A percentile compares a stretch with the other conserved stretches of the same genome.
phyloP scores from a whole-genome alignment of 2,329 filamentous ascomycete species.

The Microsporum ferrugineum region DNA sequence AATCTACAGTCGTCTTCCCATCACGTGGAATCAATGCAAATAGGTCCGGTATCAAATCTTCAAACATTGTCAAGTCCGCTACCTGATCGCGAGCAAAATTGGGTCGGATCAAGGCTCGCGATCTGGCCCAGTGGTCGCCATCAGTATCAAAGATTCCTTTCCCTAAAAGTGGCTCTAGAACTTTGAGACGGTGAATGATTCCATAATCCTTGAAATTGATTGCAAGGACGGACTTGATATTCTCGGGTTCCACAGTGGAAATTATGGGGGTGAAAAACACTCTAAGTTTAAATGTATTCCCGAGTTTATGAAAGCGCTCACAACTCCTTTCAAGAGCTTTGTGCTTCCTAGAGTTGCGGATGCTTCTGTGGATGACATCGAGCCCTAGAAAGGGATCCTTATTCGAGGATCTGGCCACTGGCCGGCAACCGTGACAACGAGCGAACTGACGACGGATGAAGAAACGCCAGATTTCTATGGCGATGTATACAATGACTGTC shows the following conservation, averaged over 20 bases:
- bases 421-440: conserved; percentile 33
- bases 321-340: conserved; percentile 1
- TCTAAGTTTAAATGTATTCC: conserved; percentile 7
- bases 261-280: conserved; percentile 9
- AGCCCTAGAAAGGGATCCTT: conserved; percentile 45
- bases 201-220: conserved; percentile 42
- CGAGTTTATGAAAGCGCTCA: conserved; percentile 5
- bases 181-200: conserved; percentile 25
- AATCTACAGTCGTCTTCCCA: conserved; percentile 34
- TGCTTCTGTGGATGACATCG: conserved; percentile 33
- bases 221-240: conserved; percentile 45
- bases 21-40: not conserved
- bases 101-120: not conserved
- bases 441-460: conserved; percentile 15
- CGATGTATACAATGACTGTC: not conserved
- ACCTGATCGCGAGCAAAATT: not conserved
- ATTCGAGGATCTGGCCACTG: conserved; percentile 36
- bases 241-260: conserved; percentile 26
- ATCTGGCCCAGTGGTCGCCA: not conserved
- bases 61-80: not conserved
- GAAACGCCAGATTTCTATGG: conserved; percentile 8
- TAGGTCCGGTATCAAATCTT: not conserved
- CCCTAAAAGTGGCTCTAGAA: not conserved
- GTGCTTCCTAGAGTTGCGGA: not conserved
- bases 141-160: not conserved